Percentiles rank a stretch among this genome's conserved stretches.
Conservation (phyloP, 768 basidiomycete genomes). For the Russula sp. region DNA sequence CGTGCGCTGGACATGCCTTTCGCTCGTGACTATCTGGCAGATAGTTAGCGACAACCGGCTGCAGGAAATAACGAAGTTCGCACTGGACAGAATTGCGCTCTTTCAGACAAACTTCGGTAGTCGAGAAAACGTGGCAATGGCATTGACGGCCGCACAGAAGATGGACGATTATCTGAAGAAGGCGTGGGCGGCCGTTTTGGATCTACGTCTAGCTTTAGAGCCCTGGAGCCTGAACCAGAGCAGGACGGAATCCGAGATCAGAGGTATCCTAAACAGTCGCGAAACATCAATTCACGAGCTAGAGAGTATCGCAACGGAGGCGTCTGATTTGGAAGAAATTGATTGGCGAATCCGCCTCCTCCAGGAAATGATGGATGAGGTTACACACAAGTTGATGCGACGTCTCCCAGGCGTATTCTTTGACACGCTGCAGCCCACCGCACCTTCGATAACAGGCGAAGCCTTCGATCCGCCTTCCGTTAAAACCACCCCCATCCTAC, state of each 20-base stretch:
- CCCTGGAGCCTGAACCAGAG: neutral
- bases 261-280: neutral
- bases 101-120: neutral
- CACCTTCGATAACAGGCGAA: neutral
- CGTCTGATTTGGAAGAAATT: neutral
- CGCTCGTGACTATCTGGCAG: neutral
- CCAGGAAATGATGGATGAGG: slow-evolving; percentile 4
- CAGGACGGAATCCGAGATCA: neutral
- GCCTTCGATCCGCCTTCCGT: neutral
- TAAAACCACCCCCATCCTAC: neutral
- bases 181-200: neutral
- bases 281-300: neutral
- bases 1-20: neutral
- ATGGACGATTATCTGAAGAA: neutral
- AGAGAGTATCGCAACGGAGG: neutral
- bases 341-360: neutral
- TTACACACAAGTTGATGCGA: slow-evolving; percentile 8
- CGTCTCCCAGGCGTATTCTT: slow-evolving; percentile 17
- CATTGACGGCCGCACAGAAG: neutral
- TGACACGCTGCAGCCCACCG: neutral
- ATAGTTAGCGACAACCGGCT: neutral
- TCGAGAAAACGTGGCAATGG: neutral
- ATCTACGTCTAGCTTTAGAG: slow-evolving; percentile 3
- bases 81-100: neutral
- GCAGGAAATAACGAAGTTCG: neutral